A percentile compares a stretch with the other conserved stretches of the same genome.
These are phyloP conservation scores for Hura crepitans DNA, from an alignment of 441 rosid species.

Conservation along the genomic window DNA sequence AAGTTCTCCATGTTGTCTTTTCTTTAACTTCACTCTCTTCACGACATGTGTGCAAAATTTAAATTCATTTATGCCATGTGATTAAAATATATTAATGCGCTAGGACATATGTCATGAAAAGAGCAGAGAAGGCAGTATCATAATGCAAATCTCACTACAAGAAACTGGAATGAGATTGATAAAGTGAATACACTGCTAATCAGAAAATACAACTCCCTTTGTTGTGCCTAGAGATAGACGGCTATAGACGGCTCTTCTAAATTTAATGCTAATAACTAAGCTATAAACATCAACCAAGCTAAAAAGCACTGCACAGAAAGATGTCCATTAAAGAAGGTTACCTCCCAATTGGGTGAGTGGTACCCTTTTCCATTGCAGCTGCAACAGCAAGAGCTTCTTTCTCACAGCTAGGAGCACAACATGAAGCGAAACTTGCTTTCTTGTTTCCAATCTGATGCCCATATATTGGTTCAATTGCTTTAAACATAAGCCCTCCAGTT, in stretches of 20 bases:
- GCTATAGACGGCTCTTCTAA: neutral
- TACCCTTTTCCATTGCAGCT: constrained; percentile 97
- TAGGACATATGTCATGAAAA: too few species aligned
- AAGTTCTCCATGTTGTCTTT: too few species aligned
- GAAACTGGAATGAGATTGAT: neutral
- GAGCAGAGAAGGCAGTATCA: too few species aligned
- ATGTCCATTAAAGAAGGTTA: constrained; percentile 21
- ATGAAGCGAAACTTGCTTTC: constrained; percentile 33
- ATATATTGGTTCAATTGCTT: constrained; percentile 86
- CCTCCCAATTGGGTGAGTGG: constrained; percentile 98
- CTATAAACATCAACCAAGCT: neutral
- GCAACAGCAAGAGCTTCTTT: constrained; percentile 94
- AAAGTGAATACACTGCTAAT: neutral
- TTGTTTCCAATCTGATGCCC: constrained; percentile 49
- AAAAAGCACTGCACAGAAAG: neutral
- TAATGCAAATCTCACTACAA: neutral
- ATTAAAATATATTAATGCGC: too few species aligned
- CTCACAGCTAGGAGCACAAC: constrained; percentile 83
- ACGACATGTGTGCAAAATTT: too few species aligned
- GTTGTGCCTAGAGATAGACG: neutral
- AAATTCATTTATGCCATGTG: too few species aligned
- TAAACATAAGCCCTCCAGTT: constrained; percentile 84
- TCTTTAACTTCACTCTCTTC: too few species aligned
- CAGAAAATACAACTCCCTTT: neutral
- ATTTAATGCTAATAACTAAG: neutral